These are phyloP conservation scores for Phialophora chinensis DNA, from an alignment of 2,329 filamentous ascomycete genomes.

Conservation along the genomic window DNA sequence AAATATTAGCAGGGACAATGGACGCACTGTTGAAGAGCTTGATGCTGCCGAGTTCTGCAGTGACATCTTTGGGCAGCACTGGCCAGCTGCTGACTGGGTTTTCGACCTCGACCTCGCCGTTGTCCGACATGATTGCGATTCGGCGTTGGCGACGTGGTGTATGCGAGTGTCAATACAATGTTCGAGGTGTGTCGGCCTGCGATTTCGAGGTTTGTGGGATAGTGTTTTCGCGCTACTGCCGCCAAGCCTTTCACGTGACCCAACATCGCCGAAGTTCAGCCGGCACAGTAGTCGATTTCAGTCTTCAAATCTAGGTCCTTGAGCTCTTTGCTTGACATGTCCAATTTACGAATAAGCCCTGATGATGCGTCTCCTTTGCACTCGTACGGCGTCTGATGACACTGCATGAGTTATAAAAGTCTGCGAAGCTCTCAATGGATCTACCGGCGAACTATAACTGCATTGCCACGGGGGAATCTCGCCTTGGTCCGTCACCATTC, in stretches of 20 bases:
- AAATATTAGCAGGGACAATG: background rate
- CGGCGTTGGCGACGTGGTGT: slow-evolving; percentile 13
- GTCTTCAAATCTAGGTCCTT: too few species aligned
- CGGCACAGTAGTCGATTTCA: too few species aligned
- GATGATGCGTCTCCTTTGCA: too few species aligned
- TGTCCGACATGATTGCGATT: slow-evolving; percentile 35
- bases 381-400: too few species aligned
- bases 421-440: background rate
- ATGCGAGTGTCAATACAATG: slow-evolving; percentile 18
- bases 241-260: slow-evolving; percentile 10
- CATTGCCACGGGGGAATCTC: background rate
- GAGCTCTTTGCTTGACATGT: background rate
- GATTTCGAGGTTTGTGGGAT: slow-evolving; percentile 25
- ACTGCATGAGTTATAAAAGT: too few species aligned
- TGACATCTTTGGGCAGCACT: slow-evolving; percentile 91
- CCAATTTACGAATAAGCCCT: background rate
- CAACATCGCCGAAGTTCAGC: background rate
- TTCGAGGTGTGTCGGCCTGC: slow-evolving; percentile 8
- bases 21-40: slow-evolving; percentile 90
- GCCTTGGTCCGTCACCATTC: background rate
- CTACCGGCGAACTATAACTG: background rate
- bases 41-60: slow-evolving; percentile 84
- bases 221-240: slow-evolving; percentile 23
- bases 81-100: slow-evolving; percentile 68
- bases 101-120: slow-evolving; percentile 91